These are phyloP conservation scores for Noccaea bulbosa DNA, from an alignment of 345 rosid genomes.

Conservation along the genomic window DNA sequence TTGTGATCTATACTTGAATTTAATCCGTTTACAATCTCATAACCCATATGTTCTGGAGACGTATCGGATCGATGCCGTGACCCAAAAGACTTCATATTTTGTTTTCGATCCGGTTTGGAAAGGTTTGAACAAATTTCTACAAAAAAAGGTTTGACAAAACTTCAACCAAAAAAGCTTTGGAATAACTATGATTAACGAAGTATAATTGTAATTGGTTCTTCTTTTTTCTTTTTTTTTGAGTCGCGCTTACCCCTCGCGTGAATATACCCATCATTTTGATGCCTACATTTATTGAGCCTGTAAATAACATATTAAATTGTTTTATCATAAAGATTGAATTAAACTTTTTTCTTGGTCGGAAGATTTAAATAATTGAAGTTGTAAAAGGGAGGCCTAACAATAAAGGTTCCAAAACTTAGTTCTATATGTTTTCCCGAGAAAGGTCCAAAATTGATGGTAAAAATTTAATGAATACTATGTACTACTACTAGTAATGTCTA, in stretches of 20 bases:
- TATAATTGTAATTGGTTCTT: slow-evolving; percentile 7
- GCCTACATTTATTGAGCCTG: slow-evolving; percentile 40
- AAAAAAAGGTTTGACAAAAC: too few relatives aligned
- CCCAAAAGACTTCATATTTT: too few relatives aligned
- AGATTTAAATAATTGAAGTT: neutral
- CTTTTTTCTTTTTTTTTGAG: neutral
- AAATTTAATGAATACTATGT: neutral
- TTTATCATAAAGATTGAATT: neutral
- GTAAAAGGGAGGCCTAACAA: neutral
- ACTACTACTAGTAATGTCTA: slow-evolving; percentile 11
- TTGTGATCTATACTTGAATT: neutral
- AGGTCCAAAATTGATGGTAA: slow-evolving; percentile 20
- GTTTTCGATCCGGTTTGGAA: too few relatives aligned
- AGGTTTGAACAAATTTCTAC: too few relatives aligned
- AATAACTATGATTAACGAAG: neutral
- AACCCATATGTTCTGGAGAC: too few relatives aligned
- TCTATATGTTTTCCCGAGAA: slow-evolving; percentile 17
- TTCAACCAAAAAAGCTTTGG: neutral
- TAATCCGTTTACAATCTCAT: too few relatives aligned
- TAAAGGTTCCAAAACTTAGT: slow-evolving; percentile 1
- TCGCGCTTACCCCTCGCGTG: slow-evolving; percentile 25
- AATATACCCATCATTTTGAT: slow-evolving; percentile 29
- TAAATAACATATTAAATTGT: slow-evolving; percentile 23
- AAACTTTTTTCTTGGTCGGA: too few relatives aligned
- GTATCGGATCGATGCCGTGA: too few relatives aligned